Evolutionary conservation across 169 alveolate species (phyloP).

Genomic region (Cryptosporidium sp.): DNA sequence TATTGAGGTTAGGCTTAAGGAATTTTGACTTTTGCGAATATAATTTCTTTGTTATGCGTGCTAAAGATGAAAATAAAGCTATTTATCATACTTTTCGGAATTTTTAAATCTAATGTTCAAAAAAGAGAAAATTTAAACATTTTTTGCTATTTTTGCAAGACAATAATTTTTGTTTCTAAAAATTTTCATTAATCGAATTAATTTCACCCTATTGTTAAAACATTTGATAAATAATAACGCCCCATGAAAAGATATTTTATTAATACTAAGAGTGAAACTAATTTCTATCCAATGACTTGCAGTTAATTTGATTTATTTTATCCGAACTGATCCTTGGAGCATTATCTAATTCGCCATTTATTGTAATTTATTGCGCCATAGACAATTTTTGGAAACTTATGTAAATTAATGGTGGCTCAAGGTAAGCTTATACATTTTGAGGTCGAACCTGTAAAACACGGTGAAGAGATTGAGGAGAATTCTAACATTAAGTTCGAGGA

Average conservation of each 20-base stretch:
- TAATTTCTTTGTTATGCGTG: slow-evolving; percentile 10
- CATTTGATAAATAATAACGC: neutral
- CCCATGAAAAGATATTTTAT: neutral
- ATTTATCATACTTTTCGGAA: slow-evolving; percentile 16
- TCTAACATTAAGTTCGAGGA: slow-evolving; percentile 63
- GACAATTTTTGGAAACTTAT: slow-evolving; percentile 14
- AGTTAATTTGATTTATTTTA: neutral
- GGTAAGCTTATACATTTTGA: slow-evolving; percentile 71
- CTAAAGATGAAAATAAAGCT: slow-evolving; percentile 6
- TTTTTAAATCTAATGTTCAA: neutral
- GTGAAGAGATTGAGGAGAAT: slow-evolving; percentile 39
- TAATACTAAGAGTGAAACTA: neutral
- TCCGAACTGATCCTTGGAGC: neutral
- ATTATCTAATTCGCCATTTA: neutral
- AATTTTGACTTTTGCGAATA: slow-evolving; percentile 10
- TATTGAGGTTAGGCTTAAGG: neutral
- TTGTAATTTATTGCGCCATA: slow-evolving; percentile 2
- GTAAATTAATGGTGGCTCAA: slow-evolving; percentile 38
- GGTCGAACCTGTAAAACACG: slow-evolving; percentile 72
- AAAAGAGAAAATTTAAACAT: slow-evolving; percentile 1
- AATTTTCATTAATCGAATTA: neutral
- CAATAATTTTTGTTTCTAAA: slow-evolving; percentile 24
- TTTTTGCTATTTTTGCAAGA: slow-evolving; percentile 6
- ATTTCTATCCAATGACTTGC: neutral
- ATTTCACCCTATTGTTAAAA: neutral